Evolutionary conservation across 441 rosid species (phyloP).

Genomic region (Arabidopsis lyrata): DNA sequence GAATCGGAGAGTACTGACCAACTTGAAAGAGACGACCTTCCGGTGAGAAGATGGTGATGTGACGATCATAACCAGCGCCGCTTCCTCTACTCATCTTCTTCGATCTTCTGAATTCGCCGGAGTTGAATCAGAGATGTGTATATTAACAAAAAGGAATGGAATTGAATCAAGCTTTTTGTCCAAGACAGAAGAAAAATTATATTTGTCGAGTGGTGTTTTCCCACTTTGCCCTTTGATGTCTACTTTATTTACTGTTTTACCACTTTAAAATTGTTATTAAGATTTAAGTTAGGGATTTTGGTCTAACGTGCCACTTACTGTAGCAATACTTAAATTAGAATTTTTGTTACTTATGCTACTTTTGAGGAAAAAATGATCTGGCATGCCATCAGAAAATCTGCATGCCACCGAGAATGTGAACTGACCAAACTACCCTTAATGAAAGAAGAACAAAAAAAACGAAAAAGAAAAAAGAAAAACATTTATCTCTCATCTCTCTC

Average conservation of each 20-base stretch:
- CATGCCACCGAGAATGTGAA: too few relatives aligned
- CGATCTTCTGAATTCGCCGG: not conserved
- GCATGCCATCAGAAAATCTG: too few relatives aligned
- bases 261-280: not conserved
- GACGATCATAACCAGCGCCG: slow-evolving; percentile 97
- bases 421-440: too few relatives aligned
- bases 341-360: too few relatives aligned
- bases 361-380: too few relatives aligned
- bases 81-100: slow-evolving; percentile 91
- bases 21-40: slow-evolving; percentile 99
- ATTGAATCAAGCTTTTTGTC: not conserved
- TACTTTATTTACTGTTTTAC: not conserved
- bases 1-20: slow-evolving; percentile 52
- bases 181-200: not conserved
- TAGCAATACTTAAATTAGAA: too few relatives aligned
- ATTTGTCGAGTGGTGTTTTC: not conserved
- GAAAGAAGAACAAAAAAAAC: too few relatives aligned
- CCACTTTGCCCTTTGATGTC: not conserved
- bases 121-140: not conserved
- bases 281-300: too few relatives aligned
- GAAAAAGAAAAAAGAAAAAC: too few relatives aligned
- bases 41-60: slow-evolving; percentile 96
- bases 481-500: too few relatives aligned
- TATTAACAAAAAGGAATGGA: not conserved
- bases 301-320: too few relatives aligned